Evolutionary conservation across 148 eudicot species (phyloP), one percentile per base, ranked within the genome.

Genomic region (Arbutus unedo): DNA sequence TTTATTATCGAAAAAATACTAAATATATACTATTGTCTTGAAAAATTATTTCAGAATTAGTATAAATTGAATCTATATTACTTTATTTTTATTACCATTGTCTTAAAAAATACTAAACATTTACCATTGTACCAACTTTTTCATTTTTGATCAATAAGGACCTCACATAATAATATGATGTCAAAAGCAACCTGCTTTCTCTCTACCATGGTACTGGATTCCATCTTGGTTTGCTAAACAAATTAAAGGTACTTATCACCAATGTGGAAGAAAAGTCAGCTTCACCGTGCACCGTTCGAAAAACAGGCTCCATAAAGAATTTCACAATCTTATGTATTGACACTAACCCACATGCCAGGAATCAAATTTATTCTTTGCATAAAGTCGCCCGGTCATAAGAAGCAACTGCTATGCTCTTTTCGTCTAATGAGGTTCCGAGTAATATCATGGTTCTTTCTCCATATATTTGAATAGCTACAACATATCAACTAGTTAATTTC

Each of bases 171-270:
- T 47, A 51, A 51, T 51, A 45, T 23, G 23, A 23, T 14, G 79
- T 54, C 59, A 50, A 76, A 76, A 76, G 79, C 43, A 76, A 13
- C 56, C 55, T 8, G 56, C 79, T 64, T 25, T 64, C 70, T 23
- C 57, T 76, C 79, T 50, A 16, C 11, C 57, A 74, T 74, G 41
- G 25, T 74, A n/a, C 18, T 19, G 21, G 19, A 45, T 15, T 45
- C 51, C 2, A 10, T 19, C 21, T 47, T 49, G 38, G 10, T n/a
- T 72, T 18, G 76, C 44, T 15, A 74, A 74, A 49, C 41, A 47
- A 21, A 49, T 49, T 11, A 72, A 13, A 74, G 3, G 55, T 23
- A 0, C 56, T 74, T 50, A 51, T 76, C 60, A 76, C 15, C 59
- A 50, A 13, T 25, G 79, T 51, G 44, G 11, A 15, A 59, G 11